Conservation (phyloP, 2,329 filamentous ascomycete species). For the Claviceps cyperi region DNA sequence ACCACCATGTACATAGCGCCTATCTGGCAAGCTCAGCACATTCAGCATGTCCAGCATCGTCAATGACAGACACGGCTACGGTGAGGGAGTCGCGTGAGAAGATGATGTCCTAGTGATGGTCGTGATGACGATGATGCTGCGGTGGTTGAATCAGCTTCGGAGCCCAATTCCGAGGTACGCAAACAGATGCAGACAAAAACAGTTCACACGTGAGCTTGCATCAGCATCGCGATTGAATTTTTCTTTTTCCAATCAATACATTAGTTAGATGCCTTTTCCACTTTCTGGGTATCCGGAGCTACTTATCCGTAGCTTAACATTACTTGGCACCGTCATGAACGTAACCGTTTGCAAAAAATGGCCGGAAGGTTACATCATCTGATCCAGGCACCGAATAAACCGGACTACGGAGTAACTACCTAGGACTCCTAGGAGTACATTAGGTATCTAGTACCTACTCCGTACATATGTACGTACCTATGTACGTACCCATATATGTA, state of each 20-base stretch:
- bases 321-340: neutral
- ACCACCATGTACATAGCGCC: neutral
- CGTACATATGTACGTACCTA: too few relatives aligned
- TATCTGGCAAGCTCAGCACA: neutral
- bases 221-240: neutral
- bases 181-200: neutral
- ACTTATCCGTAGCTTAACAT: conserved; percentile 1
- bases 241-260: too few relatives aligned
- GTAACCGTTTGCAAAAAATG: neutral
- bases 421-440: too few relatives aligned
- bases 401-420: neutral
- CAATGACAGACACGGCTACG: neutral
- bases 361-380: neutral
- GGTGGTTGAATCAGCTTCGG: neutral
- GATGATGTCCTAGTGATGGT: neutral
- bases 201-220: neutral
- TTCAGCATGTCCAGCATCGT: neutral
- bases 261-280: too few relatives aligned
- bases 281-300: neutral
- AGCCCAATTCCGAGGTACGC: neutral
- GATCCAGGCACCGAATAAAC: neutral
- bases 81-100: neutral
- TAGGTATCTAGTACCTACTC: too few relatives aligned
- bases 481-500: too few relatives aligned
- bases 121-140: neutral